Conservation (phyloP, 2,329 filamentous ascomycete species). For the Colletotrichum spaethianum region DNA sequence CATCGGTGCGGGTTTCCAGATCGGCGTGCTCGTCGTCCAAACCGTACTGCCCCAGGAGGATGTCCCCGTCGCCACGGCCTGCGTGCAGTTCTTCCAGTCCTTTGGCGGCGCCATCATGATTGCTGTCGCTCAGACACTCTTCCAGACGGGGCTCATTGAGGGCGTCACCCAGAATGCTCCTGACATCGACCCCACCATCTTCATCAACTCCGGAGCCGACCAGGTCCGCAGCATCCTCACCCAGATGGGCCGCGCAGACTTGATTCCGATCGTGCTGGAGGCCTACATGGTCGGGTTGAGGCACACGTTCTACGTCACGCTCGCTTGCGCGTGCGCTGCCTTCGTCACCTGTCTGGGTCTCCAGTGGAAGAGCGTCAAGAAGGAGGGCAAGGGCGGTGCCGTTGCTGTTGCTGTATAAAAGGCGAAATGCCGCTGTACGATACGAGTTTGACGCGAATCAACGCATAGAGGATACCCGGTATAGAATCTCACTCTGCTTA, state of each 20-base stretch:
- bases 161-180: slow-evolving; percentile 62
- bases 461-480: slow-evolving; percentile 30
- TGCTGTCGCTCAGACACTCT: slow-evolving; percentile 76
- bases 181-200: slow-evolving; percentile 61
- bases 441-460: slow-evolving; percentile 16
- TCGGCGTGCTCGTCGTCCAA: slow-evolving; percentile 65
- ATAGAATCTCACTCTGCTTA: slow-evolving; percentile 14
- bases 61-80: slow-evolving; percentile 66
- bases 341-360: slow-evolving; percentile 61
- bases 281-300: slow-evolving; percentile 66
- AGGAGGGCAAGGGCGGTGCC: slow-evolving; percentile 50
- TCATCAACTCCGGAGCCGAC: slow-evolving; percentile 68
- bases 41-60: slow-evolving; percentile 64
- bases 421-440: neutral
- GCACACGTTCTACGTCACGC: slow-evolving; percentile 66
- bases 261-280: slow-evolving; percentile 58
- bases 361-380: slow-evolving; percentile 69
- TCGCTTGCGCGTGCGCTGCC: slow-evolving; percentile 61
- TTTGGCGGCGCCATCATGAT: slow-evolving; percentile 78
- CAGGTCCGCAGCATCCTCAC: slow-evolving; percentile 62
- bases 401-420: slow-evolving; percentile 44
- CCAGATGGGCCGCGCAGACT: slow-evolving; percentile 56
- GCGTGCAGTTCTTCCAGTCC: slow-evolving; percentile 73
- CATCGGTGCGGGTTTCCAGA: slow-evolving; percentile 64
- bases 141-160: slow-evolving; percentile 73